Evolutionary conservation across 345 rosid genomes (phyloP), one percentile per base, ranked within the genome.

Genomic region (Excoecaria agallocha): DNA sequence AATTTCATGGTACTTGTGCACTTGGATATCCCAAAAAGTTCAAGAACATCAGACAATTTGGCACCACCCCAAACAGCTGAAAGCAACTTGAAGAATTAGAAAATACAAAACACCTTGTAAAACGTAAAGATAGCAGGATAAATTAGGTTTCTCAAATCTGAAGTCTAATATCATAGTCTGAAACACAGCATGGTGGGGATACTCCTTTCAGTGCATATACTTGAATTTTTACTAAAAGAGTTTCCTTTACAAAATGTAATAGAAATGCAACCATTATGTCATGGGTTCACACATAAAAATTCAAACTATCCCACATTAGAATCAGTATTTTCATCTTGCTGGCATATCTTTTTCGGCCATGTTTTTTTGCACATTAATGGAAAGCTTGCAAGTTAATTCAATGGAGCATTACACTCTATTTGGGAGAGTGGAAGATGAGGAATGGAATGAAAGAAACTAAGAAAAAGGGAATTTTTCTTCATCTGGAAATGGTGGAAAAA

Each of bases 11-110:
- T 74, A 55, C 69, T 24, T 1, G 91, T 83, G 61, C 86, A 83
- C 79, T 91, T 91, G 41, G 90, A 69, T 72, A 93, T 86, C 79
- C 98, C 96, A 66, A 89, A 62, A 70, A 93, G 94, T 77, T 90
- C 93, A 71, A 93, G 96, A 77, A 91, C 90, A 75, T 93, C 89
- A 55, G 96, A 89, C 85, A 93, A 76, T 77, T 88, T 90, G 46
- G 90, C 94, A 78, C 97, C 97, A 25, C 93, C 87, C 97, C 97
- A 91, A 25, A 90, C 81, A 83, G 94, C 98, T 93, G 89, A 51
- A 83, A 19, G 48, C 59, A 75, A 74, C 57, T 78, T n/a, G 30
- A 30, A 56, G 51, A 45, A 45, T 71, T 46, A 76, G 38, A 75
- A 73, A 38, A n/a, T 56, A 73, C 7, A 60, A 72, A 65, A 78